Conservation (phyloP, 805 yeast genomes). For the Lachancea sp. region DNA sequence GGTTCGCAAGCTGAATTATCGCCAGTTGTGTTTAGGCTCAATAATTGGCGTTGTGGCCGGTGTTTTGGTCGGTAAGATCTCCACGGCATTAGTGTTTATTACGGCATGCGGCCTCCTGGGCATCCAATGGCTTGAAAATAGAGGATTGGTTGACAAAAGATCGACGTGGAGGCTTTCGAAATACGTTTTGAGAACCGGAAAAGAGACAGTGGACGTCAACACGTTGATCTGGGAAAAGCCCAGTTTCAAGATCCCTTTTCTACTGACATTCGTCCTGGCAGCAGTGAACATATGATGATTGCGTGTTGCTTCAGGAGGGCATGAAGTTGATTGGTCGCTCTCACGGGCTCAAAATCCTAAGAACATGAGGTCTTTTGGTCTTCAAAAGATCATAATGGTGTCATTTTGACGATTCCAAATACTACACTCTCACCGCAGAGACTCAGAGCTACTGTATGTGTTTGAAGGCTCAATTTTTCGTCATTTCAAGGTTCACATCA, state of each 20-base stretch:
- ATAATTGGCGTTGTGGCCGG: conserved; percentile 25
- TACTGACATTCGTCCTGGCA: conserved; percentile 22
- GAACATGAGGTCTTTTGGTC: too few relatives aligned
- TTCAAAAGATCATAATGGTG: too few relatives aligned
- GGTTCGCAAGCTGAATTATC: conserved; percentile 15
- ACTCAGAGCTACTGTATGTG: too few relatives aligned
- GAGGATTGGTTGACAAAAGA: conserved; percentile 20
- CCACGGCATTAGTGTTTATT: conserved; percentile 20
- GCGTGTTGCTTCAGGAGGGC: too few relatives aligned
- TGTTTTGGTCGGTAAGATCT: conserved; percentile 23
- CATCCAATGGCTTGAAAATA: conserved; percentile 23
- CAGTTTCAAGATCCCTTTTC: conserved; percentile 23
- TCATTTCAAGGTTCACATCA: too few relatives aligned
- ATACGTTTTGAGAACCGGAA: conserved; percentile 19
- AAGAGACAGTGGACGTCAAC: conserved; percentile 18
- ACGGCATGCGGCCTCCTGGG: conserved; percentile 18
- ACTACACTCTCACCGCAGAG: too few relatives aligned
- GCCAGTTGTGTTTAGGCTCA: conserved; percentile 28
- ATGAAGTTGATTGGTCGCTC: too few relatives aligned
- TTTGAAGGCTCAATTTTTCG: too few relatives aligned
- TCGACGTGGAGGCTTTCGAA: conserved; percentile 13
- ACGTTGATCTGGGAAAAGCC: conserved; percentile 18
- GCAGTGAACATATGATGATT: conserved; percentile 18
- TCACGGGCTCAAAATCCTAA: too few relatives aligned
- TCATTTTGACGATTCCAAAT: too few relatives aligned